Evolutionary conservation across 495 filamentous ascomycete genomes (phyloP).

Genomic region (Daldinia decipiens): DNA sequence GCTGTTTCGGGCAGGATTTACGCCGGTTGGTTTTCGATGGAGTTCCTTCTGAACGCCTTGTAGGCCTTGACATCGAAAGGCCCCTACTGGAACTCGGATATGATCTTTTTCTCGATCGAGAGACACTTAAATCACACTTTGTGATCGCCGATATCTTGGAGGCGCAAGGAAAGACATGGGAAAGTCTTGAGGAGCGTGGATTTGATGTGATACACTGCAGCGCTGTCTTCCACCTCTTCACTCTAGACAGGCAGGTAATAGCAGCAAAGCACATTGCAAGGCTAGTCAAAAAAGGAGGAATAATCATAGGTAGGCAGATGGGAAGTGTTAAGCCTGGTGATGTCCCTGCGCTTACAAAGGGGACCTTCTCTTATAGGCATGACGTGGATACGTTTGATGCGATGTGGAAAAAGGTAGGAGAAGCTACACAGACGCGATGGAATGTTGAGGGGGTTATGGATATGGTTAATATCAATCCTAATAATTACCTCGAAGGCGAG

Average conservation of each 20-base stretch:
- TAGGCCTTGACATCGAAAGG: constrained; percentile 58
- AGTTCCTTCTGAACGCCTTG: constrained; percentile 51
- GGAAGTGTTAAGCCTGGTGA: constrained; percentile 51
- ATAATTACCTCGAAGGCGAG: constrained; percentile 15
- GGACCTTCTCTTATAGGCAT: constrained; percentile 57
- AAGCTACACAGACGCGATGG: constrained; percentile 57
- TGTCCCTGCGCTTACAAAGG: constrained; percentile 41
- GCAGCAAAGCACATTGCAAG: constrained; percentile 54
- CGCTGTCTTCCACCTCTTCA: constrained; percentile 68
- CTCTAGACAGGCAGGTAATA: constrained; percentile 56
- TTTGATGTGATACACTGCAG: constrained; percentile 63
- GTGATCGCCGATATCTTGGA: constrained; percentile 64
- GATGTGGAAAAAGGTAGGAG: constrained; percentile 63
- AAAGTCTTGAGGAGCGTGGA: constrained; percentile 52
- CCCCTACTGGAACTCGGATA: constrained; percentile 65
- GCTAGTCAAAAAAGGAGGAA: constrained; percentile 54
- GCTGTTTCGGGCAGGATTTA: constrained; percentile 60
- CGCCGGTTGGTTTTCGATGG: constrained; percentile 57
- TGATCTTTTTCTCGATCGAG: constrained; percentile 60
- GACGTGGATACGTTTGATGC: constrained; percentile 55
- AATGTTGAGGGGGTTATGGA: constrained; percentile 49
- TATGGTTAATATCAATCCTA: constrained; percentile 36
- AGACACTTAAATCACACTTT: constrained; percentile 58
- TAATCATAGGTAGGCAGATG: constrained; percentile 62
- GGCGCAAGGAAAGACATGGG: constrained; percentile 46